Base-by-base conservation (phyloP, 768 basidiomycete species). In the Suillus alpinus region DNA sequence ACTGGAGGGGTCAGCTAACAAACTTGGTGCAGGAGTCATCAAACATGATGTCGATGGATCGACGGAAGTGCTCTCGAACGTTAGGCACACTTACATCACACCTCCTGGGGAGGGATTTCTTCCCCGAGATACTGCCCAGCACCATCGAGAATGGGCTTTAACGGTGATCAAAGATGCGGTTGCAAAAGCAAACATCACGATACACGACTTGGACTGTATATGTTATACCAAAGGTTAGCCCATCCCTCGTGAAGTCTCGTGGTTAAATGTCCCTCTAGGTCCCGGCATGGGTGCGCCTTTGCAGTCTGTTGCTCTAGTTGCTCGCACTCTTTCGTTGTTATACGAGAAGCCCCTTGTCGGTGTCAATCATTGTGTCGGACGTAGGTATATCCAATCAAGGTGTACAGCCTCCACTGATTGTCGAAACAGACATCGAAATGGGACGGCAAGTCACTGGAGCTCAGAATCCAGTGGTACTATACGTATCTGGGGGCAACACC, bases 231-330 rank as follows among this genome's bases (percentile, higher is more conserved):
- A 98, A 82, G 97, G 96, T 92, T 65, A 39, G 76, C 62, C 36
- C 37, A 56, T n/a, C 50, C 34, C 13, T 49, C 12, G 0, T 53
- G 18, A 47, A 20, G 6, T 50, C 49, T 43, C 37, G n/a, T 4
- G 31, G 46, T 59, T 39, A 50, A 59, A 36, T 41, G 44, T 16
- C 31, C 18, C 13, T 52, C 20, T 67, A 98, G 96, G 97, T 1
- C 97, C 97, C n/a, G 97, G 97, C 0, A 99, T 99, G 97, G 97
- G 97, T 51, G 95, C 93, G 39, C 97, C 97, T 2, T 75, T 99
- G 39, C 94, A 96, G 68, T 95, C 95, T 3, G 94, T 98, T 14
- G 95, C 93, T 1, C 77, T 99, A 31, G 91, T 98, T 36, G 97
- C 97, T 0, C 83, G 97, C 52, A 96, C 93, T 0, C 79, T 99